Evolutionary conservation across 164 flowering plant species (phyloP).

Genomic region (Santalum album): DNA sequence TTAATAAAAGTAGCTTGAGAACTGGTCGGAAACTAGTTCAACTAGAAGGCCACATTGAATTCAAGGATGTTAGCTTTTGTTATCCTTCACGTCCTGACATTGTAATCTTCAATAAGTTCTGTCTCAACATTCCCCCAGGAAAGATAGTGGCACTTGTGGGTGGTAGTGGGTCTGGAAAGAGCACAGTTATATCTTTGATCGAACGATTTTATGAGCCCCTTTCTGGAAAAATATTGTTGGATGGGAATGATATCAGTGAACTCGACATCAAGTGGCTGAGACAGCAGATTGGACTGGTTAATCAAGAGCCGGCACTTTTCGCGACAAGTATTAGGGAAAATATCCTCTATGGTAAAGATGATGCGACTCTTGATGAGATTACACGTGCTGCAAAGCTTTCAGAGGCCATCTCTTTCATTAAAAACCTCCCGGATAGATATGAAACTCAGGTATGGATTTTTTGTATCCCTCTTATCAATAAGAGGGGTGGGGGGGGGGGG

Average conservation of each 20-base stretch:
- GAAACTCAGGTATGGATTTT: constrained; percentile 70
- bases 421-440: constrained; percentile 87
- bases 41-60: constrained; percentile 68
- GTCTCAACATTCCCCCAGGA: constrained; percentile 71
- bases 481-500: too few relatives aligned
- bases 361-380: constrained; percentile 79
- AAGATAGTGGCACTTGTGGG: constrained; percentile 93
- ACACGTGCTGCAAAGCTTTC: constrained; percentile 89
- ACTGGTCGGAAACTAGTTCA: constrained; percentile 39
- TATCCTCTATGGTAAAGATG: constrained; percentile 82
- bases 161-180: constrained; percentile 97
- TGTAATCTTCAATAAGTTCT: constrained; percentile 49
- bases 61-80: constrained; percentile 64
- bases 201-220: constrained; percentile 91
- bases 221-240: constrained; percentile 59
- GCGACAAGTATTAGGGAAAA: constrained; percentile 92
- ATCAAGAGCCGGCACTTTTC: constrained; percentile 94
- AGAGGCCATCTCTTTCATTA: constrained; percentile 77
- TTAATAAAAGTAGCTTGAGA: constrained; percentile 35
- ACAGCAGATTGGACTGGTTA: constrained; percentile 84
- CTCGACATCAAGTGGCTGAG: constrained; percentile 87
- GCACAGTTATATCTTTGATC: constrained; percentile 86
- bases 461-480: too few relatives aligned
- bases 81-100: constrained; percentile 94
- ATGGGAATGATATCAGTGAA: constrained; percentile 52